These are phyloP conservation scores for Luffa aegyptiaca DNA, from an alignment of 306 rosid genomes.

Conservation along the genomic window DNA sequence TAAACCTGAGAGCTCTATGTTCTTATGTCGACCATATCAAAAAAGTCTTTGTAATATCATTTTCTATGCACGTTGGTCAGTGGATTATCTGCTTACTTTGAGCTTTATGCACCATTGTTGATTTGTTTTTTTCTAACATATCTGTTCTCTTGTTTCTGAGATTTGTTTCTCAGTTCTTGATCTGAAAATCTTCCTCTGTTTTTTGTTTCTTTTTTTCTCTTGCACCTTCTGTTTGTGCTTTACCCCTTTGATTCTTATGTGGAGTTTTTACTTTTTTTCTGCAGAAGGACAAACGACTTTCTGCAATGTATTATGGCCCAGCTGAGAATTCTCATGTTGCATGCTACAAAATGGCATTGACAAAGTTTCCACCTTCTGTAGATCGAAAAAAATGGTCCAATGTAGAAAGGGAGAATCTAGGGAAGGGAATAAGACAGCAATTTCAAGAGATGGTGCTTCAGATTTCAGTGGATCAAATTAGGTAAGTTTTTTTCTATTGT, in stretches of 20 bases:
- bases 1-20: no score
- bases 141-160: background rate
- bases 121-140: background rate
- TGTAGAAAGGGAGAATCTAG: conserved; percentile 52
- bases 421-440: conserved; percentile 77
- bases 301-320: conserved; percentile 60
- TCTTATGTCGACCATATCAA: background rate
- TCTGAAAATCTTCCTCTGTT: background rate
- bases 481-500: conserved; percentile 25
- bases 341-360: conserved; percentile 51
- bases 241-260: conserved; percentile 4
- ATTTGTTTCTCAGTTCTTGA: background rate
- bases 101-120: background rate
- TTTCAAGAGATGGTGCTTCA: conserved; percentile 67
- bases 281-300: conserved; percentile 38
- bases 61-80: background rate
- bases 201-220: background rate
- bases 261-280: background rate
- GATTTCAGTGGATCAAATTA: conserved; percentile 37
- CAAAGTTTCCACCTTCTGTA: conserved; percentile 45
- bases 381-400: conserved; percentile 66
- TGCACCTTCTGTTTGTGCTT: background rate
- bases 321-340: conserved; percentile 61
- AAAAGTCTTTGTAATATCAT: background rate
- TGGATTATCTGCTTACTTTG: background rate